phyloP scores from a whole-genome alignment of 768 basidiomycete genomes.

The Xanthoconium stramineum region DNA sequence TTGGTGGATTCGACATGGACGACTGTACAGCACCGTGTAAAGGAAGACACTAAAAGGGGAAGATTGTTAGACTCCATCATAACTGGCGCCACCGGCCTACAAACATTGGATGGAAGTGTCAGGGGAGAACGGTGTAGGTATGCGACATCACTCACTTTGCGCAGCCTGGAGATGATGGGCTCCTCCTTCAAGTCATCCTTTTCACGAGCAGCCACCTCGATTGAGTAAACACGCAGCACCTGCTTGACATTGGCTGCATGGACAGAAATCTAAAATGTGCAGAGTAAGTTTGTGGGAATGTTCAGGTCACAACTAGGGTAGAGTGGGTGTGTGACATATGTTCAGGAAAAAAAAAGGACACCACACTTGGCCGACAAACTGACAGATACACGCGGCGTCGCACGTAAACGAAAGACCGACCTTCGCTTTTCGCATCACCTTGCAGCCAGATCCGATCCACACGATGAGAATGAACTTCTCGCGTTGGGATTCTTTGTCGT shows the following conservation, averaged over 20 bases:
- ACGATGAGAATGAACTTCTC: slow-evolving; percentile 87
- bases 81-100: slow-evolving; percentile 85
- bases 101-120: slow-evolving; percentile 11
- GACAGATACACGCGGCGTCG: slow-evolving; percentile 15
- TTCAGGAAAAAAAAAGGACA: slow-evolving; percentile 5
- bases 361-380: slow-evolving; percentile 6
- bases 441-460: slow-evolving; percentile 81
- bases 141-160: slow-evolving; percentile 58
- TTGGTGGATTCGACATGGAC: slow-evolving; percentile 13
- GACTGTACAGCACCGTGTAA: slow-evolving; percentile 8
- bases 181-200: slow-evolving; percentile 85
- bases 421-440: slow-evolving; percentile 92
- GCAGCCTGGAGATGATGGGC: slow-evolving; percentile 74
- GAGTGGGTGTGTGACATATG: slow-evolving; percentile 24
- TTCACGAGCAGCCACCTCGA: slow-evolving; percentile 84
- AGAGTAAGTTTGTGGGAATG: slow-evolving; percentile 29
- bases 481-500: slow-evolving; percentile 80
- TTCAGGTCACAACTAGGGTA: slow-evolving; percentile 22
- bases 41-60: slow-evolving; percentile 15
- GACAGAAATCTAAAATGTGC: slow-evolving; percentile 72
- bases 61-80: slow-evolving; percentile 67
- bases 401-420: slow-evolving; percentile 40
- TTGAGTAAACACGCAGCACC: slow-evolving; percentile 72
- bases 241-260: slow-evolving; percentile 86
- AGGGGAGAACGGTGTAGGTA: not conserved